These are phyloP conservation scores for Trichoderma asperellum DNA, from an alignment of 2,329 filamentous ascomycete genomes.

Conservation along the genomic window DNA sequence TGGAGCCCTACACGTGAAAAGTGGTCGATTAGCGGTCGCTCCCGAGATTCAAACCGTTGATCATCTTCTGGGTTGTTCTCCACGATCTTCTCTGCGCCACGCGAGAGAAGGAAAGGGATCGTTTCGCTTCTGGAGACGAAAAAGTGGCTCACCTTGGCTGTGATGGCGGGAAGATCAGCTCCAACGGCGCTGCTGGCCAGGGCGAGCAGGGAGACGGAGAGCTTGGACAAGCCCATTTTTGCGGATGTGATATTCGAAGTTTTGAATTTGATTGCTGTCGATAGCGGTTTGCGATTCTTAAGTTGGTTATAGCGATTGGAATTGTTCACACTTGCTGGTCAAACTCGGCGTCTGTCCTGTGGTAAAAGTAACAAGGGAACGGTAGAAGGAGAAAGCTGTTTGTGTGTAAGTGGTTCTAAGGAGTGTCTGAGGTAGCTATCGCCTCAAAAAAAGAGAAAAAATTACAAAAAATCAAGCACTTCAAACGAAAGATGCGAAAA, in stretches of 20 bases:
- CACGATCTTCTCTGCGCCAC: not conserved
- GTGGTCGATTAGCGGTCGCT: slow-evolving; percentile 22
- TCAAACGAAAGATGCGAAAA: slow-evolving; percentile 25
- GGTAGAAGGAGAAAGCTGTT: slow-evolving; percentile 4
- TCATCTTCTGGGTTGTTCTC: not conserved
- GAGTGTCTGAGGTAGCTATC: slow-evolving; percentile 37
- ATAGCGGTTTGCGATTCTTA: not conserved
- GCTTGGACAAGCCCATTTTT: slow-evolving; percentile 43
- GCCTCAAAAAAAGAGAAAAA: slow-evolving; percentile 31
- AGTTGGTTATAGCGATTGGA: slow-evolving; percentile 23
- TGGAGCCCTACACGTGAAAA: slow-evolving; percentile 60
- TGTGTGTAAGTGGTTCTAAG: slow-evolving; percentile 22
- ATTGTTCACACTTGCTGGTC: slow-evolving; percentile 3
- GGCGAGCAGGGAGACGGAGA: slow-evolving; percentile 44
- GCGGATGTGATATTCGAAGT: slow-evolving; percentile 20
- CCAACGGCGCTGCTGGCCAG: slow-evolving; percentile 49
- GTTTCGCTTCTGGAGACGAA: slow-evolving; percentile 10
- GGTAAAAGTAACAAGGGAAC: not conserved
- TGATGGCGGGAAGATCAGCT: slow-evolving; percentile 59
- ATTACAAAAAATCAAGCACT: slow-evolving; percentile 27
- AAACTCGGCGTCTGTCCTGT: not conserved
- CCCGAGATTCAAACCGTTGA: not conserved
- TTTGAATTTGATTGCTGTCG: slow-evolving; percentile 6
- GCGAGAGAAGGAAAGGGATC: not conserved
- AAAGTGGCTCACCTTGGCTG: slow-evolving; percentile 64